Evolutionary conservation across 805 yeast genomes (phyloP).

Genomic region (Candida rishiriensis): DNA sequence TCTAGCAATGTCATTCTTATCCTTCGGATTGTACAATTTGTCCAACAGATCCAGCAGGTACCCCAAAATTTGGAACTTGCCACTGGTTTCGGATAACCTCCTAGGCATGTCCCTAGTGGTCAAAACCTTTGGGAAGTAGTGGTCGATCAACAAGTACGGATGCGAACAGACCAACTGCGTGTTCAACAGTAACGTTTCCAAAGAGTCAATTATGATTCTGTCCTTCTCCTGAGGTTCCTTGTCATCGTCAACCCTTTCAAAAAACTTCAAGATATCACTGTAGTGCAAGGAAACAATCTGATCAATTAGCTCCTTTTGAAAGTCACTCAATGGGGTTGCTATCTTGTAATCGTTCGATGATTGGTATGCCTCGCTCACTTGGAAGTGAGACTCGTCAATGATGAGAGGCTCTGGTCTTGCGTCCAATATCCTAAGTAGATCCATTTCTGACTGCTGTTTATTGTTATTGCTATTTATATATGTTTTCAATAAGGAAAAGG

Average conservation of each 20-base stretch:
- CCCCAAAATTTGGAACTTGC: conserved; percentile 71
- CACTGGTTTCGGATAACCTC: conserved; percentile 72
- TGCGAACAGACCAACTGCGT: conserved; percentile 81
- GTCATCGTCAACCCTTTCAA: conserved; percentile 52
- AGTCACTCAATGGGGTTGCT: conserved; percentile 79
- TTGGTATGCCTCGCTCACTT: conserved; percentile 32
- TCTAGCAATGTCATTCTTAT: conserved; percentile 11
- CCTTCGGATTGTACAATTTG: conserved; percentile 24
- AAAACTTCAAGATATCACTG: conserved; percentile 82
- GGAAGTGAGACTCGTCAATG: conserved; percentile 49
- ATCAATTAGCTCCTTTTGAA: conserved; percentile 84
- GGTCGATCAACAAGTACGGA: conserved; percentile 81
- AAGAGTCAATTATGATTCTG: conserved; percentile 64
- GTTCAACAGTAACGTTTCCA: conserved; percentile 70
- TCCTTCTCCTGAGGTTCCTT: conserved; percentile 32
- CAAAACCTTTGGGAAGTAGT: conserved; percentile 78
- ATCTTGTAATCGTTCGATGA: conserved; percentile 63
- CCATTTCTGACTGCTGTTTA: conserved; percentile 42
- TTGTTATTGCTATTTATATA: neutral
- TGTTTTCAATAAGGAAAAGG: no score
- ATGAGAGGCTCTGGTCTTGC: conserved; percentile 82
- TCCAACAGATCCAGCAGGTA: conserved; percentile 57
- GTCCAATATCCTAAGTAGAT: conserved; percentile 68
- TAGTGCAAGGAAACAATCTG: conserved; percentile 90
- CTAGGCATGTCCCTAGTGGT: conserved; percentile 66